Conservation (phyloP, 78 protist species). For the Cavenderia fasciculata region DNA sequence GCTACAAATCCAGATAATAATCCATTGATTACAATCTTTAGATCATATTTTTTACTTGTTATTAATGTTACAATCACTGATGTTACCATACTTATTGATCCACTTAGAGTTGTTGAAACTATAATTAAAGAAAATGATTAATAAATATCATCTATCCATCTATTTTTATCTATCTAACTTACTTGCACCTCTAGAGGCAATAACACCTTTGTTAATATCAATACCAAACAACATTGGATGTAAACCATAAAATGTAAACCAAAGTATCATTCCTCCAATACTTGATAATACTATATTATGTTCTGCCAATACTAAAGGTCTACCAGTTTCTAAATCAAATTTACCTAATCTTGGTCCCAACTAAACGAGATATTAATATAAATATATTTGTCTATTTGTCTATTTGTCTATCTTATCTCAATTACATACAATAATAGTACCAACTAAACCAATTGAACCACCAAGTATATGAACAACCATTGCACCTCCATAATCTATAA, state of each 20-base stretch:
- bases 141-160: too few species aligned
- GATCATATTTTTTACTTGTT: conserved; percentile 2
- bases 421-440: conserved; percentile 54
- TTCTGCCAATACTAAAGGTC: conserved; percentile 49
- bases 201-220: conserved; percentile 1
- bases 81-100: conserved; percentile 20
- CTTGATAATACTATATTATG: conserved; percentile 53
- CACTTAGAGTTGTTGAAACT: conserved; percentile 66
- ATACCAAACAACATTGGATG: conserved; percentile 12
- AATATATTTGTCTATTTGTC: not conserved
- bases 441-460: conserved; percentile 85
- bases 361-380: not conserved
- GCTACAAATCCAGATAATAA: conserved; percentile 88
- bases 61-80: not conserved
- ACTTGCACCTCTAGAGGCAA: conserved; percentile 53
- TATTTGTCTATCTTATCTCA: not conserved
- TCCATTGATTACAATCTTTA: conserved; percentile 76
- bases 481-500: conserved; percentile 66
- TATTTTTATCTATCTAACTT: too few species aligned
- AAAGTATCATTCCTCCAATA: conserved; percentile 86
- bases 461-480: conserved; percentile 91
- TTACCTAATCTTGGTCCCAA: conserved; percentile 91
- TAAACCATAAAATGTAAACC: conserved; percentile 90
- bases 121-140: too few species aligned
- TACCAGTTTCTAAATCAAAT: conserved; percentile 61